Conservation (phyloP, 2,329 filamentous ascomycete genomes). For the Claviceps cyperi region DNA sequence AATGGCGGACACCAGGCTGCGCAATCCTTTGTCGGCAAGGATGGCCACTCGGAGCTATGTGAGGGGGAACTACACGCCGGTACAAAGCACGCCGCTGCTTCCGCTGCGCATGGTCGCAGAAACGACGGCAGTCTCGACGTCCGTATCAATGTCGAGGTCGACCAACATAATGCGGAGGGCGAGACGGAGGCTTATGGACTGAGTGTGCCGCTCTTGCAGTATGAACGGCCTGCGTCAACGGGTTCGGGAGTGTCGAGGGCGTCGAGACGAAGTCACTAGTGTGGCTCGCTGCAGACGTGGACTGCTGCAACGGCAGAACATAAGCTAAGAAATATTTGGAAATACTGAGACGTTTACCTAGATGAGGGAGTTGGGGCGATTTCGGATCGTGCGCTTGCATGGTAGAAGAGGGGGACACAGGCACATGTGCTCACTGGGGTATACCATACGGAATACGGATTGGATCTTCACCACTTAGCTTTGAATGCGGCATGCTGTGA, state of each 20-base stretch:
- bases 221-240: conserved; percentile 8
- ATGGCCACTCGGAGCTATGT: conserved; percentile 60
- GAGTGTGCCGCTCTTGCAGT: conserved; percentile 59
- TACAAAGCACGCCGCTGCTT: conserved; percentile 60
- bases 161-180: conserved; percentile 68
- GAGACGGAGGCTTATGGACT: conserved; percentile 73
- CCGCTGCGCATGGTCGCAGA: conserved; percentile 36
- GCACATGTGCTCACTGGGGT: no score
- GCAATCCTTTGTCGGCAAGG: conserved; percentile 29
- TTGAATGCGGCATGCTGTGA: no score
- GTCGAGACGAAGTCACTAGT: not conserved
- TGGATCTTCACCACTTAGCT: no score
- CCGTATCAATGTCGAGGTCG: conserved; percentile 72
- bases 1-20: conserved; percentile 9
- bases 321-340: no score
- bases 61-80: conserved; percentile 66
- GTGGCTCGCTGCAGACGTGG: not conserved
- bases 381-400: no score
- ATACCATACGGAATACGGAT: no score
- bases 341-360: no score
- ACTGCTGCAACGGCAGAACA: not conserved
- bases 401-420: not conserved
- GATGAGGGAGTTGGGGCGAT: no score
- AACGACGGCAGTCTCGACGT: conserved; percentile 59
- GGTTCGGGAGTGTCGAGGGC: conserved; percentile 4